These are phyloP conservation scores for Monascus purpureus DNA, from an alignment of 495 filamentous ascomycete genomes.

Conservation along the genomic window DNA sequence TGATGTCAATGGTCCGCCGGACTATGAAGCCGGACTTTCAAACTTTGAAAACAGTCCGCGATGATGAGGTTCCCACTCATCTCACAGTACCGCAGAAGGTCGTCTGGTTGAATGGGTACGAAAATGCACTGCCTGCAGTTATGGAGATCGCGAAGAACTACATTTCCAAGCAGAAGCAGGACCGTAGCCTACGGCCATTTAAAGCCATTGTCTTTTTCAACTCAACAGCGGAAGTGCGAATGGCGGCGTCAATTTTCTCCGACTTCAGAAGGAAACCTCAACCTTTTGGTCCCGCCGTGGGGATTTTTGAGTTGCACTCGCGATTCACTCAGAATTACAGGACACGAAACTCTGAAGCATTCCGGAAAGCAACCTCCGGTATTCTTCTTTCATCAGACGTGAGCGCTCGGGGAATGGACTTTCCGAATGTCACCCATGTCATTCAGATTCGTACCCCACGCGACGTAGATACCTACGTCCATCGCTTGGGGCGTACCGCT, in stretches of 20 bases:
- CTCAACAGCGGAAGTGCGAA: conserved; percentile 54
- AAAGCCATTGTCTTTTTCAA: conserved; percentile 90
- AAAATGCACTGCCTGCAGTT: conserved; percentile 64
- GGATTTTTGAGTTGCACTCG: conserved; percentile 62
- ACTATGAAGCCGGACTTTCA: conserved; percentile 63
- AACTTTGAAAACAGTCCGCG: conserved; percentile 68
- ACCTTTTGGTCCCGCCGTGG: conserved; percentile 27
- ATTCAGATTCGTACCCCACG: conserved; percentile 53
- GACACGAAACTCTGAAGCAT: conserved; percentile 52
- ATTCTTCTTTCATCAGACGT: conserved; percentile 90
- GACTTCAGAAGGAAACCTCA: conserved; percentile 29
- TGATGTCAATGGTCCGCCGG: conserved; percentile 58
- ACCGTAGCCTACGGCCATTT: conserved; percentile 46
- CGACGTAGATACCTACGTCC: conserved; percentile 53
- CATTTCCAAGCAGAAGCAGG: conserved; percentile 16
- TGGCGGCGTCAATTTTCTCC: conserved; percentile 47
- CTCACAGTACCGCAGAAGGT: conserved; percentile 66
- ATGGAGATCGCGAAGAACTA: conserved; percentile 58
- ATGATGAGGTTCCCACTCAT: conserved; percentile 74
- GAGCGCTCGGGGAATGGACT: conserved; percentile 81
- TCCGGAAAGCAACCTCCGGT: conserved; percentile 46
- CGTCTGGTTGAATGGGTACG: conserved; percentile 47
- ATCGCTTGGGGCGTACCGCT: conserved; percentile 59
- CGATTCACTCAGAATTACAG: conserved; percentile 56
- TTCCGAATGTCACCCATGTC: conserved; percentile 58